Evolutionary conservation across 192 early-diverging fungal genomes (phyloP).

Genomic region (Rhizoclosmatium sp.): DNA sequence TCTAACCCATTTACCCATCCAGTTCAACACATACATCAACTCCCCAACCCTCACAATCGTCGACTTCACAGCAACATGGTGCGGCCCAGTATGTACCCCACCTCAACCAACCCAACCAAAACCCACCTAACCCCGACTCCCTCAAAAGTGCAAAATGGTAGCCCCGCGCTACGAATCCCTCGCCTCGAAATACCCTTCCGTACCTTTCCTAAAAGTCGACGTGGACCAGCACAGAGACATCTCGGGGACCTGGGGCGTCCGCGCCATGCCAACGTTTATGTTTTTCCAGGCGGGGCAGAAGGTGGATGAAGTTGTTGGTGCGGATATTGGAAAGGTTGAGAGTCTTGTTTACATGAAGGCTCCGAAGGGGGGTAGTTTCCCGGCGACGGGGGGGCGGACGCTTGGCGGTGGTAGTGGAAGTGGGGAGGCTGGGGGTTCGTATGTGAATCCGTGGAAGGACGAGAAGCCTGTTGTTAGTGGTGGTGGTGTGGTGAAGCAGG

Average conservation of each 20-base stretch:
- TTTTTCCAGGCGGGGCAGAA: conserved; percentile 61
- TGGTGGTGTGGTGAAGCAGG: background rate
- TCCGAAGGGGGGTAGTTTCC: background rate
- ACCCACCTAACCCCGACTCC: background rate
- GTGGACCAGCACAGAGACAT: conserved; percentile 69
- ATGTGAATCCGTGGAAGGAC: conserved; percentile 28
- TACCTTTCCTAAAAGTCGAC: conserved; percentile 84
- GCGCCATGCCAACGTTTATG: conserved; percentile 79
- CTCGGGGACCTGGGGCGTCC: conserved; percentile 51
- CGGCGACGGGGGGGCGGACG: conserved; percentile 10
- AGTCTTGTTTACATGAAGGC: conserved; percentile 35
- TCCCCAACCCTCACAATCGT: conserved; percentile 11
- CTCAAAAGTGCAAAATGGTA: conserved; percentile 12
- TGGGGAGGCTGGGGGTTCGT: background rate
- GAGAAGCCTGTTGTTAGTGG: background rate
- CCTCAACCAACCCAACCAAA: background rate
- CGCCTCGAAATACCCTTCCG: conserved; percentile 53
- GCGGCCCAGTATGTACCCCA: background rate
- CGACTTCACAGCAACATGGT: conserved; percentile 25
- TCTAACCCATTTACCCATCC: background rate
- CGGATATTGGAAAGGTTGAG: conserved; percentile 44
- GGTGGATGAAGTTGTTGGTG: conserved; percentile 52
- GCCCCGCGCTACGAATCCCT: conserved; percentile 60
- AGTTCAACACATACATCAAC: conserved; percentile 26
- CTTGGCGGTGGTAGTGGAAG: background rate